A percentile compares a stretch with the other conserved stretches of the same genome.
Conservation (phyloP, 805 yeast species). For the Blastobotrys attinorum region DNA sequence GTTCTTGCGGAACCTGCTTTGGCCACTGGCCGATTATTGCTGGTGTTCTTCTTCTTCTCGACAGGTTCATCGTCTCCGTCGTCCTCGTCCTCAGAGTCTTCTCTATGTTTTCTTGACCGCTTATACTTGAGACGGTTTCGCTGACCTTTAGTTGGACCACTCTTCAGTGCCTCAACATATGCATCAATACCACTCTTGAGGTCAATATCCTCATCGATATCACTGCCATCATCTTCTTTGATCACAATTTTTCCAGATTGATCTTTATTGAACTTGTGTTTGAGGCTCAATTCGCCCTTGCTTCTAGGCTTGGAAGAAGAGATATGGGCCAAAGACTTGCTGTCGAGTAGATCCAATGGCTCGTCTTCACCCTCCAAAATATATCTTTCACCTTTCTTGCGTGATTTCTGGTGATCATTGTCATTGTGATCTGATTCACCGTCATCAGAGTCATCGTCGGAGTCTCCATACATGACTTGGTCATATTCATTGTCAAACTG, state of each 20-base stretch:
- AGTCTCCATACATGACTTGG: slow-evolving; percentile 76
- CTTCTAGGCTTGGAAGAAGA: slow-evolving; percentile 76
- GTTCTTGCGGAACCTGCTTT: neutral
- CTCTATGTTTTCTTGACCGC: slow-evolving; percentile 46
- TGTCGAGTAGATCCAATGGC: slow-evolving; percentile 85
- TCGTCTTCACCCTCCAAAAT: slow-evolving; percentile 68
- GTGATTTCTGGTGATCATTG: slow-evolving; percentile 11
- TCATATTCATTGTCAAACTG: slow-evolving; percentile 78
- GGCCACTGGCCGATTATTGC: neutral
- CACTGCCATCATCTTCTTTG: slow-evolving; percentile 38
- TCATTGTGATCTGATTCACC: slow-evolving; percentile 34
- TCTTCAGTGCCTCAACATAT: slow-evolving; percentile 85
- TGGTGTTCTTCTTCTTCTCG: neutral
- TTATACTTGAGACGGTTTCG: slow-evolving; percentile 83
- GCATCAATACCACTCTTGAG: slow-evolving; percentile 63
- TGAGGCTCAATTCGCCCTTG: slow-evolving; percentile 8
- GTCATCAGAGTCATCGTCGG: slow-evolving; percentile 51
- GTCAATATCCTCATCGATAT: slow-evolving; percentile 19
- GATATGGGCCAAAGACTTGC: slow-evolving; percentile 75
- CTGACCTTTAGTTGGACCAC: slow-evolving; percentile 92
- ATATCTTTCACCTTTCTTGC: slow-evolving; percentile 38
- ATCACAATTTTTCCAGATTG: slow-evolving; percentile 64
- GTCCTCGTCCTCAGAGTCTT: slow-evolving; percentile 46
- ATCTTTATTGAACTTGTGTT: slow-evolving; percentile 37
- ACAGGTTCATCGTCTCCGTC: too few species aligned